Conservation (phyloP, 495 filamentous ascomycete genomes). For the Neurospora africana region DNA sequence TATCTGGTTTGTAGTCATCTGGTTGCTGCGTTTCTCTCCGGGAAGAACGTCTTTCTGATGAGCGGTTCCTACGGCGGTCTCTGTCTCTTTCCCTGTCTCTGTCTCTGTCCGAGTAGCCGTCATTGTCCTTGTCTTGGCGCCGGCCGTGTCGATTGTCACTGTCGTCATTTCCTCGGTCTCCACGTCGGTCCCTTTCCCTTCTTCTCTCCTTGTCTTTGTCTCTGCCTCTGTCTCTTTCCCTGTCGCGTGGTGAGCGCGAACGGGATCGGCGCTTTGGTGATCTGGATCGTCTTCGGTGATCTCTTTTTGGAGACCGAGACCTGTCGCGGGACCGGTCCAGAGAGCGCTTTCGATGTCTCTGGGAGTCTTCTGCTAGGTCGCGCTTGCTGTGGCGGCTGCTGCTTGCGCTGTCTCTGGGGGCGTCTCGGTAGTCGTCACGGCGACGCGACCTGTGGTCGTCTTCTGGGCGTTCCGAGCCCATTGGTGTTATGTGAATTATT, state of each 20-base stretch:
- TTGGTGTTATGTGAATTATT: background rate
- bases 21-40: background rate
- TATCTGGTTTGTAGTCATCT: conserved; percentile 10
- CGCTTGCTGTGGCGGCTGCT: conserved; percentile 4
- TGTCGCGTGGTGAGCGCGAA: conserved; percentile 8
- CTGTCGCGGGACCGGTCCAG: conserved; percentile 14
- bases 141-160: conserved; percentile 4
- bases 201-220: conserved; percentile 9
- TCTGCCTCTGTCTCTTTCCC: conserved; percentile 6
- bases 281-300: conserved; percentile 24
- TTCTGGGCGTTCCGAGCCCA: conserved; percentile 11
- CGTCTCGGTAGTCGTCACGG: conserved; percentile 7
- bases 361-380: conserved; percentile 8
- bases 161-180: conserved; percentile 3
- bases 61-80: conserved; percentile 1
- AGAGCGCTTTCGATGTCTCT: conserved; percentile 11
- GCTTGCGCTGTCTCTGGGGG: background rate
- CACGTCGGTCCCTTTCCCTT: conserved; percentile 1
- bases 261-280: conserved; percentile 29
- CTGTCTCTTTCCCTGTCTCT: conserved; percentile 1
- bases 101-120: conserved; percentile 3
- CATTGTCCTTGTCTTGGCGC: background rate
- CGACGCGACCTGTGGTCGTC: conserved; percentile 10
- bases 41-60: background rate
- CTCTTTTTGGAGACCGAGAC: conserved; percentile 17